Evolutionary conservation across 2,329 filamentous ascomycete species (phyloP), one percentile per base, ranked within the genome.

Genomic region (Sclerotinia trifoliorum): DNA sequence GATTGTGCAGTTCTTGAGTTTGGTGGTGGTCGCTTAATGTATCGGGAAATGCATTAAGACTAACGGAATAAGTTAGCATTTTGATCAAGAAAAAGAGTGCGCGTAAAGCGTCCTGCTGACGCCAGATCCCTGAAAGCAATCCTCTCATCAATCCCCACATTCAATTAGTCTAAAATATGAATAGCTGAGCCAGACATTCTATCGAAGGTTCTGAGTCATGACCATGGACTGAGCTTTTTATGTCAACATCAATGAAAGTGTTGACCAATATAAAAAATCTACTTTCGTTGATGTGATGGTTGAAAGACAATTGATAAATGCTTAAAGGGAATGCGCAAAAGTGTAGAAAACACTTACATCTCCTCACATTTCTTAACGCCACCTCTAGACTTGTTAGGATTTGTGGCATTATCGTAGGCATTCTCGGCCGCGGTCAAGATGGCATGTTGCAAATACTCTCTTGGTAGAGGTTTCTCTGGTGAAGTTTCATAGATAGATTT

Each of bases 351-450:
- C 49, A 77, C 86, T 79, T 80, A 90, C 89, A 92, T 90, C 62
- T 93, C 89, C 72, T 90, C 84, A 57, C 90, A 92, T 77, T 88
- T 92, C 78, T 92, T 92, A 74, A 95, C 83, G 0, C 90, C 90
- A 21, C 92, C 92, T 72, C 91, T 84, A 2, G 86, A 91, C 67
- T 87, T 86, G 73, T 94, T 93, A 0, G 90, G 90, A 74, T 95
- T 95, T 29, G 90, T 91, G 3, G 92, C 91, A 75, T 92, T 92
- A 75, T 95, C 92, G 75, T 93, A 95, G 5, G 89, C 85, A 66
- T 85, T 83, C 80, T 93, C 84, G 1, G 89, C 89, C 58, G 87
- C 83, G 1, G 82, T 82, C 54, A 91, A 80, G 11, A 93, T 81
- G 1, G 87, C 86, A 5, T 86, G 83, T 74, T 87, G 85, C 1